phyloP scores from a whole-genome alignment of 139 green algal genomes.

The Chlamydomonas applanata region DNA sequence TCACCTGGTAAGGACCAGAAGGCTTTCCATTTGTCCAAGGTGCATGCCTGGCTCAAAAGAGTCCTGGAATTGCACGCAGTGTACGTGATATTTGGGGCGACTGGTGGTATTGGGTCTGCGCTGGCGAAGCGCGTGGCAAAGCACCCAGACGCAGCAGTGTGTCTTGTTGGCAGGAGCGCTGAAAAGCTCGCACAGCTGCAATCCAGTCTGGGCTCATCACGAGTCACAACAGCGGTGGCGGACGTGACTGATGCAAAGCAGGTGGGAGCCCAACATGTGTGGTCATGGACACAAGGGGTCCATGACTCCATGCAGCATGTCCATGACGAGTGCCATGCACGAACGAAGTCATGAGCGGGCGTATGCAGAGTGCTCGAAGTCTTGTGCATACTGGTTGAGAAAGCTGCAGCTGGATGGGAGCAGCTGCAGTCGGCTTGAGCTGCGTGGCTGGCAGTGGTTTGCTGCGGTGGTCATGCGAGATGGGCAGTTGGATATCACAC shows the following conservation, averaged over 20 bases:
- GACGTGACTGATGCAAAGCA: conserved; percentile 58
- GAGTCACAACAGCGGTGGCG: conserved; percentile 8
- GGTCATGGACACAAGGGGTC: no score
- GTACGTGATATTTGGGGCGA: conserved; percentile 76
- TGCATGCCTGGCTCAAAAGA: no score
- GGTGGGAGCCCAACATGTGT: conserved; percentile 18
- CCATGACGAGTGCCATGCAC: neutral
- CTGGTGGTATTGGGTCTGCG: conserved; percentile 68
- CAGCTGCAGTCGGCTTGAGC: neutral
- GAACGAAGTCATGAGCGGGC: no score
- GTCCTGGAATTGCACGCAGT: conserved; percentile 41
- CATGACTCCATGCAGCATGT: no score
- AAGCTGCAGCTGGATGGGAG: neutral
- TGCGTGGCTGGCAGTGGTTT: neutral
- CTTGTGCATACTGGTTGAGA: neutral
- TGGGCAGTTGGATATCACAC: neutral
- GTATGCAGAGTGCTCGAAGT: neutral
- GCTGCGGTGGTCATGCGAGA: neutral
- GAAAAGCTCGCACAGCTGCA: conserved; percentile 48
- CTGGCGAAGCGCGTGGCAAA: conserved; percentile 48
- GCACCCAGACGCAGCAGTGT: conserved; percentile 49
- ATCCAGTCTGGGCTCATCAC: conserved; percentile 13
- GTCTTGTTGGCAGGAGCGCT: conserved; percentile 51
- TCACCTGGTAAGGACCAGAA: no score
- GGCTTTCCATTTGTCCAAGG: no score